Percentiles rank a stretch among this genome's conserved stretches.
phyloP scores from a whole-genome alignment of 441 rosid species.

The Eutrema salsugineum region DNA sequence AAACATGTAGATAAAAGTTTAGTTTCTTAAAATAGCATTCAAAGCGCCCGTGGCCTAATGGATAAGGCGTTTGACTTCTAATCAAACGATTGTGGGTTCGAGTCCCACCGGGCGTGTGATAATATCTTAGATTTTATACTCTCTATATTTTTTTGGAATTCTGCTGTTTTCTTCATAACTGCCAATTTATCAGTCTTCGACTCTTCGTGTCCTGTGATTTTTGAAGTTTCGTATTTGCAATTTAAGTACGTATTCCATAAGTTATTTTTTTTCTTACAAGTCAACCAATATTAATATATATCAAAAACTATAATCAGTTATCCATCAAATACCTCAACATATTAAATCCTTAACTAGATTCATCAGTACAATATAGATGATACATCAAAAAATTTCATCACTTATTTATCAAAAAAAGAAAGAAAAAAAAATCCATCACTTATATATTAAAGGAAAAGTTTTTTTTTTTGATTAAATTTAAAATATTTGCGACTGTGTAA shows the following conservation, averaged over 20 bases:
- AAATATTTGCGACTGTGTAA: neutral
- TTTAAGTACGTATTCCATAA: neutral
- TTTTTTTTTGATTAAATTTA: neutral
- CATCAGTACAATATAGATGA: neutral
- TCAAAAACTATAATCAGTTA: neutral
- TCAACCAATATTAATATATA: neutral
- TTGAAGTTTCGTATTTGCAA: neutral
- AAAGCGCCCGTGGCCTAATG: slow-evolving; percentile 82
- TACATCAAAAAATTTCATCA: too few relatives aligned
- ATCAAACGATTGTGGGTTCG: slow-evolving; percentile 85
- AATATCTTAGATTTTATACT: neutral
- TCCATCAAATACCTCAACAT: neutral
- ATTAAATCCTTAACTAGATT: neutral
- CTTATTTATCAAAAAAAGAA: too few relatives aligned
- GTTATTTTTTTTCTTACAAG: too few relatives aligned
- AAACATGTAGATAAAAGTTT: too few relatives aligned
- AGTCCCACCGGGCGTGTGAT: slow-evolving; percentile 62
- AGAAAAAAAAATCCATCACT: neutral
- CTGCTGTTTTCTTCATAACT: neutral
- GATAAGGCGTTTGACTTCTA: slow-evolving; percentile 91
- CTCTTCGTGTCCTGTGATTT: neutral
- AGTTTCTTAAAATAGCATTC: accelerated
- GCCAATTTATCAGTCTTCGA: neutral
- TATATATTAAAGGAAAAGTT: neutral
- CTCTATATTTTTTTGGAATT: neutral